Conservation (phyloP, 2,329 filamentous ascomycete genomes). For the Trichothecium sympodiale region DNA sequence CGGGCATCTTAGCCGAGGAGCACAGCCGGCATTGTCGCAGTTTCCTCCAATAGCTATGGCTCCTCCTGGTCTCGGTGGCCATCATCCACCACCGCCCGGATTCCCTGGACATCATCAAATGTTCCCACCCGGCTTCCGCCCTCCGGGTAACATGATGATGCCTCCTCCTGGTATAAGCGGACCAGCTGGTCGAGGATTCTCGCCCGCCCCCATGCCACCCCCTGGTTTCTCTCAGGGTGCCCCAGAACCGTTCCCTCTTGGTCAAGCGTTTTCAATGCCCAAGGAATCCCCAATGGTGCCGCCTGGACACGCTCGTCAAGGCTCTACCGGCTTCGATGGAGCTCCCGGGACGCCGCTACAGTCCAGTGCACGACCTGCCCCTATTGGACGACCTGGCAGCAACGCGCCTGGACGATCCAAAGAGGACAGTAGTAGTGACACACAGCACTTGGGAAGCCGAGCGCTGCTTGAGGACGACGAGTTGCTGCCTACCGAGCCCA, state of each 20-base stretch:
- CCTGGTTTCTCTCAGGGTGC: conserved; percentile 22
- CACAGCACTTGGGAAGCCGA: conserved; percentile 78
- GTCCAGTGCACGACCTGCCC: conserved; percentile 71
- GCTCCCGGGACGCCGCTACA: conserved; percentile 43
- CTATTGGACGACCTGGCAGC: conserved; percentile 80
- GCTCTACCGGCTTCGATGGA: conserved; percentile 60
- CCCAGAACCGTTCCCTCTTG: conserved; percentile 19
- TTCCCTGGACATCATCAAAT: conserved; percentile 37
- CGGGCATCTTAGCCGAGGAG: conserved; percentile 20
- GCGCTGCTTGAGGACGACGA: conserved; percentile 72
- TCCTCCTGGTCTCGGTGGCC: conserved; percentile 24
- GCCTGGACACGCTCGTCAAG: conserved; percentile 57
- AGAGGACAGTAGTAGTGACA: conserved; percentile 56
- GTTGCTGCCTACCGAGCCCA: conserved; percentile 25
- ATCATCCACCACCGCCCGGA: conserved; percentile 27
- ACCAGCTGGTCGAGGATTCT: conserved; percentile 31
- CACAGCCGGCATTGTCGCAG: conserved; percentile 37
- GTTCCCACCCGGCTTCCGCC: conserved; percentile 36
- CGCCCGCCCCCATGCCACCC: conserved; percentile 23
- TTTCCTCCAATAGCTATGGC: conserved; percentile 43
- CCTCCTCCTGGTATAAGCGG: conserved; percentile 40
- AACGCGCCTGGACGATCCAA: conserved; percentile 41
- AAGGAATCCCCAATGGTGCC: conserved; percentile 20
- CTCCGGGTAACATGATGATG: conserved; percentile 30
- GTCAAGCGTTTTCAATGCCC: conserved; percentile 18